Percentiles rank a stretch among this genome's conserved stretches.
phyloP scores from a whole-genome alignment of 495 filamentous ascomycete species.

The Aspergillus campestris region DNA sequence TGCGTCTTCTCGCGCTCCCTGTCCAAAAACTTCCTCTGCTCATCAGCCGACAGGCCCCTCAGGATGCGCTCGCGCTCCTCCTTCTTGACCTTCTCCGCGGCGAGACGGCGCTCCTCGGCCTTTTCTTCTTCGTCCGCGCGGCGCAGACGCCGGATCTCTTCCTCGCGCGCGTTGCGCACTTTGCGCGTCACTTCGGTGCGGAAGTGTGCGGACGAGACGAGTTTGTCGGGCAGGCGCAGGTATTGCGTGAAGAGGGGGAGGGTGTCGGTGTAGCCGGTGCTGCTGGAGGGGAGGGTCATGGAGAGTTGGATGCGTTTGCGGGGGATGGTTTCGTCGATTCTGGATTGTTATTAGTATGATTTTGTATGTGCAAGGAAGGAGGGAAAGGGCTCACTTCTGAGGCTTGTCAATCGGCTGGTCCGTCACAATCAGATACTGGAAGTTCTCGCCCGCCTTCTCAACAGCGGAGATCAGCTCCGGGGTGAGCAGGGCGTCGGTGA shows the following conservation, averaged over 20 bases:
- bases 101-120: slow-evolving; percentile 73
- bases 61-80: slow-evolving; percentile 81
- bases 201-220: slow-evolving; percentile 72
- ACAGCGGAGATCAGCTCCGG: slow-evolving; percentile 76
- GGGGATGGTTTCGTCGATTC: slow-evolving; percentile 75
- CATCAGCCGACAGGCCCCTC: slow-evolving; percentile 77
- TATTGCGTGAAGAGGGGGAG: slow-evolving; percentile 75
- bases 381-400: slow-evolving; percentile 50
- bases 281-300: slow-evolving; percentile 56
- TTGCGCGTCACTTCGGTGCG: slow-evolving; percentile 83
- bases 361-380: no score
- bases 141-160: slow-evolving; percentile 69
- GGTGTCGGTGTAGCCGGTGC: slow-evolving; percentile 52
- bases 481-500: slow-evolving; percentile 81
- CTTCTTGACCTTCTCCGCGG: slow-evolving; percentile 82
- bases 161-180: slow-evolving; percentile 70
- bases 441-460: slow-evolving; percentile 65
- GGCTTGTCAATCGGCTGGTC: slow-evolving; percentile 92
- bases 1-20: slow-evolving; percentile 79
- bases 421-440: slow-evolving; percentile 82
- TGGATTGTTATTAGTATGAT: slow-evolving; percentile 22
- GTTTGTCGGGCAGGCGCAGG: slow-evolving; percentile 71
- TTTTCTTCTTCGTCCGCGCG: slow-evolving; percentile 84
- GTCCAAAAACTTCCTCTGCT: slow-evolving; percentile 92
- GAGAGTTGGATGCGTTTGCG: slow-evolving; percentile 80